Evolutionary conservation across 345 rosid genomes (phyloP), one percentile per base, ranked within the genome.

Genomic region (Isatis tinctoria): DNA sequence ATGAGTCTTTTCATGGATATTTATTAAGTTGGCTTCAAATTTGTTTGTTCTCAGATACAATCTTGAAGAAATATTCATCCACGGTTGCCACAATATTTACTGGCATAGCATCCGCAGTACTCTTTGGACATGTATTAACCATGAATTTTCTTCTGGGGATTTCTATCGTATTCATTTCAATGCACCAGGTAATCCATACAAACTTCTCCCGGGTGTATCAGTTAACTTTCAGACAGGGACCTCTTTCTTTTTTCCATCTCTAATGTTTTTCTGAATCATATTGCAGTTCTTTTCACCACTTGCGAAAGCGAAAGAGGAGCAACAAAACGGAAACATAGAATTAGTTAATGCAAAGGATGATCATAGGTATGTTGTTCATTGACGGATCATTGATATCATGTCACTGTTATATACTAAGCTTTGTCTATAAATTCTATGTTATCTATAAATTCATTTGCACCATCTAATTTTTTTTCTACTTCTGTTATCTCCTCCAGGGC

Each of bases 1-100:
- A 35, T 69, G 52, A 14, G 30, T 18, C 0, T 45, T 66, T 30
- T 58, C 60, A 41, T 35, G 61, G 41, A 65, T 61, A 71, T 65
- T 62, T 32, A 72, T 49, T 49, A 52, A 48, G 45, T 17, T 36
- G 36, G 54, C 43, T 41, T 47, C 72, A 14, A 63, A 44, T 8
- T 67, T 78, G 57, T 67, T 44, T 81, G 72, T 69, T 70, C 72
- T 57, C 88, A 95, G 99, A 94, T 81, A 87, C 98, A 74, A 94
- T 94, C 57, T 79, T 94, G 87, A 94, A 94, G 90, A 94, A 94
- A 84, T 94, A 94, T 85, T 94, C 97, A 18, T 94, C 98, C 0
- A 90, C 97, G 11, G 96, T 94, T 14, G 98, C 98, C 54, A 94
- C 98, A 53, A 94, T 94, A 80, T 94, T 94, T 84, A 94, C 98